Evolutionary conservation across 306 rosid genomes (phyloP), one percentile per base, ranked within the genome.

Genomic region (Begonia masoniana): DNA sequence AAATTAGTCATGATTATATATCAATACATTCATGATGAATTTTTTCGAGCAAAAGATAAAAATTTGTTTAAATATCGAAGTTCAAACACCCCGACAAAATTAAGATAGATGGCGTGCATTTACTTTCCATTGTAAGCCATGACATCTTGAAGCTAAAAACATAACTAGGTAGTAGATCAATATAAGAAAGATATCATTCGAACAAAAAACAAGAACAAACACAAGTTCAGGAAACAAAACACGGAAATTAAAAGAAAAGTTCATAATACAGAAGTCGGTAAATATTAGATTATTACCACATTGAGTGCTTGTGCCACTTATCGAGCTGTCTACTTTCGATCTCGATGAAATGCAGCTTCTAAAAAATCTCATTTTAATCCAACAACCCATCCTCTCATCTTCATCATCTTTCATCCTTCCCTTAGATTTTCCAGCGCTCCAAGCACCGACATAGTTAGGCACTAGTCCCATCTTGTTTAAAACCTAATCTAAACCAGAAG

Each of bases 331-430:
- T 63, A 85, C 95, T 75, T 89, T 89, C 82, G 97, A 85, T 85
- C 97, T 85, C 65, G 97, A 80, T 66, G 91, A 89, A 76, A 89
- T 82, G 94, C 97, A 89, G 91, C 89, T 76, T 7, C 91, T 82
- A 67, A 89, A 62, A 52, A 82, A 71, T 72, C 91, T 85, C 43
- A 85, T 55, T 64, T 81, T 76, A 67, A 78, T 52, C 97, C 94
- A 89, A 66, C 97, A 89, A 43, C 97, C 91, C 74, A 75, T 66
- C 48, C 57, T 78, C 55, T 60, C 75, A 58, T 71, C 92, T 35
- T 62, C 74, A 47, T 24, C 67, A 53, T 47, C 74, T 21, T 74
- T 85, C 62, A 10, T 45, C 15, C 59, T 56, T 63, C 66, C 76
- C 59, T 82, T 78, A 57, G 83, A 80, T 80, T 89, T 81, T 60